Evolutionary conservation across 345 rosid genomes (phyloP).

Genomic region (Gossypium rotundifolium): DNA sequence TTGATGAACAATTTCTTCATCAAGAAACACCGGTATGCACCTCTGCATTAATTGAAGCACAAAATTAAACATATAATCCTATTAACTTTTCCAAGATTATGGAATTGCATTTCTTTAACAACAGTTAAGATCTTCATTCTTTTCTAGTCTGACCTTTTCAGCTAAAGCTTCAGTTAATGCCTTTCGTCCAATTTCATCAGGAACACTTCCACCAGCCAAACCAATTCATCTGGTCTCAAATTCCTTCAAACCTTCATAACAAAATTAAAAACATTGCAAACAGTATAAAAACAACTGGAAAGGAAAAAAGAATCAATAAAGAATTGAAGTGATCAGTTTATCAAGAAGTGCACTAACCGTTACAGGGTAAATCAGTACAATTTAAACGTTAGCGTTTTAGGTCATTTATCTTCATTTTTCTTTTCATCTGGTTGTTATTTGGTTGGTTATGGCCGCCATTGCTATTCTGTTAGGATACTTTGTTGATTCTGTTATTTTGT

Average conservation of each 20-base stretch:
- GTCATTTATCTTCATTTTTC: too few relatives aligned
- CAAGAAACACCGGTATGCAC: slow-evolving; percentile 56
- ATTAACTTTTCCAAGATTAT: slow-evolving; percentile 13
- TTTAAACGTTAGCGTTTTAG: too few relatives aligned
- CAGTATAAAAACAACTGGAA: too few relatives aligned
- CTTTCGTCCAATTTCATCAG: slow-evolving; percentile 42
- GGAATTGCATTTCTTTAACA: background rate
- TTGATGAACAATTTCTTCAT: slow-evolving; percentile 44
- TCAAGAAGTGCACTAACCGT: slow-evolving; percentile 51
- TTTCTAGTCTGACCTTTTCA: slow-evolving; percentile 40
- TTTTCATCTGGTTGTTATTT: too few relatives aligned
- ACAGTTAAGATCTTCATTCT: slow-evolving; percentile 4
- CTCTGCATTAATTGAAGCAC: slow-evolving; percentile 29
- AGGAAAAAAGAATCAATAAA: background rate
- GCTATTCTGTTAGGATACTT: too few relatives aligned
- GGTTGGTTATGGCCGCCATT: too few relatives aligned
- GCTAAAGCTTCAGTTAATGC: slow-evolving; percentile 44
- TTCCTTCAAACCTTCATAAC: slow-evolving; percentile 43
- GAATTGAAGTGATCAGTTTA: slow-evolving; percentile 6
- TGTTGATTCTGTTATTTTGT: too few relatives aligned
- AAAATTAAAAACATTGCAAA: background rate
- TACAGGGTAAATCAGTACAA: too few relatives aligned
- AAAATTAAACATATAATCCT: slow-evolving; percentile 7
- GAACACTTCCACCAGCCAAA: slow-evolving; percentile 59
- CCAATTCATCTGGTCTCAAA: slow-evolving; percentile 58